Evolutionary conservation across 2,329 filamentous ascomycete species (phyloP).

Genomic region (Akanthomyces uredinophilus): DNA sequence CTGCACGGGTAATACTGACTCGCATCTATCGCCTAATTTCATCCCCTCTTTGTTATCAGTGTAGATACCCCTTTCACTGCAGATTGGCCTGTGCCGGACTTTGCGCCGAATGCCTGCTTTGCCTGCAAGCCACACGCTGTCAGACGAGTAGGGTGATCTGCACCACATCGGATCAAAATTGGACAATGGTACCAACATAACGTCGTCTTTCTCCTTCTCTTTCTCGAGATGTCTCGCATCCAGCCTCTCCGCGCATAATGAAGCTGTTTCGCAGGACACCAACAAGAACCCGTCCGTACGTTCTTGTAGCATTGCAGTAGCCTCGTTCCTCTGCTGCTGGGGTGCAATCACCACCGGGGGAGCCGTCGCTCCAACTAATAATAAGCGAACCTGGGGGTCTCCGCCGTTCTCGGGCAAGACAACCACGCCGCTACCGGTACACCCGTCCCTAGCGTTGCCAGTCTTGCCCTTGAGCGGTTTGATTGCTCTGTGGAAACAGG

Average conservation of each 20-base stretch:
- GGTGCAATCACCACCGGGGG: not conserved
- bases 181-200: not conserved
- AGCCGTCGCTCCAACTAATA: not conserved
- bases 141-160: not conserved
- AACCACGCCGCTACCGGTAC: not conserved
- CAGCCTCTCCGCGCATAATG: too few relatives aligned
- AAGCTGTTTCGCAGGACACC: too few relatives aligned
- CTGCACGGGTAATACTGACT: not conserved
- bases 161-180: not conserved
- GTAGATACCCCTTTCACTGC: not conserved
- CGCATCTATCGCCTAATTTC: not conserved
- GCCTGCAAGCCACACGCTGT: not conserved
- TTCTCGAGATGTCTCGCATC: not conserved
- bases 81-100: too few relatives aligned
- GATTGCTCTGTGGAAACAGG: not conserved
- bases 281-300: too few relatives aligned
- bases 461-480: not conserved
- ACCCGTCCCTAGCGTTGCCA: not conserved
- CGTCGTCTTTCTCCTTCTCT: not conserved
- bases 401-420: conserved; percentile 3
- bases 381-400: not conserved
- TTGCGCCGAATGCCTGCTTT: too few relatives aligned
- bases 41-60: too few relatives aligned
- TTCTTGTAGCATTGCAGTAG: not conserved
- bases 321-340: not conserved